Base-by-base conservation (phyloP, 129 eudicot genomes). In the Helianthus tuberosus region DNA sequence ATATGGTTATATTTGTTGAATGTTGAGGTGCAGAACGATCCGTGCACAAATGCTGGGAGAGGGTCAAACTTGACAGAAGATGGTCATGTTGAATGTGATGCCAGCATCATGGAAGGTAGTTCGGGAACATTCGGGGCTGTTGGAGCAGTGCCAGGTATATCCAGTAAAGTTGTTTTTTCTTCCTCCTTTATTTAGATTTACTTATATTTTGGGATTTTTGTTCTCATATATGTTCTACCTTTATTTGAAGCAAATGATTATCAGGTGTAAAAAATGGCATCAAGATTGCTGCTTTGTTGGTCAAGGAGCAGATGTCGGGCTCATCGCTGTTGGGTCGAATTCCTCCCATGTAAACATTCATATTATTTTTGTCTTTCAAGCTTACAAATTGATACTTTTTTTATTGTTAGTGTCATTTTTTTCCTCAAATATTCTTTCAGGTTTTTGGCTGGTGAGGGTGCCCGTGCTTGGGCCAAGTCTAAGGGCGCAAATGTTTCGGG, bases 41-140 rank as follows among this genome's bases (percentile, higher is more conserved):
- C 97, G 48, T 65, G 87, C 81, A 95, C 94, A 13, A 95, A 95
- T 79, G 95, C 96, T 69, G 99, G 99, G 43, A 85, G 95, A 64
- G 99, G 99, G 43, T 95, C 97, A 20, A 95, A 95, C 79, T 85
- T 95, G 83, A 91, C 97, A 5, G 96, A 89, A 77, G 96, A 87
- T 80, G 99, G 99, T 66, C 87, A 63, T 52, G 99, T 95, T 20
- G 99, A 95, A 77, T 89, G 96, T 82, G 99, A 95, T 81, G 99
- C 99, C 7, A 89, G 99, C 79, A 41, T 91, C 35, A 95, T 95
- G 97, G 97, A 91, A 76, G 97, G 97, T 65, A 67, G 48, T 16
- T 86, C 97, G 16, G 96, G 94, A 75, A 80, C 83, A 77, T 95
- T 87, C 79, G 99, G 94, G 61, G 99, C 96, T 78, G 97, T 95